Evolutionary conservation across 176 grass and related monocot species (phyloP).

Genomic region (Rhipidocladum racemiflorum): DNA sequence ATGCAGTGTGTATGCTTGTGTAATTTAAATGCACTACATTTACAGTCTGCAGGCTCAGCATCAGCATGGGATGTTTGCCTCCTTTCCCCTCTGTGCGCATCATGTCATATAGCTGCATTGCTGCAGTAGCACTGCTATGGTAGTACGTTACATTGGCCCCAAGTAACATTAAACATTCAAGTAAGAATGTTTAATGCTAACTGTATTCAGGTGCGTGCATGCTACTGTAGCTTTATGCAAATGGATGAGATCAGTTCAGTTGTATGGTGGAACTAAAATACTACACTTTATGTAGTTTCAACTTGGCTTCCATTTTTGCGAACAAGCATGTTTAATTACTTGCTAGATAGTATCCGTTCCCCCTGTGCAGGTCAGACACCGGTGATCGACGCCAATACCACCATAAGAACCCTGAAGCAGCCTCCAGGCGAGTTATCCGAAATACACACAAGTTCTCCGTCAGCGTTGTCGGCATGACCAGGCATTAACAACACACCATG

Average conservation of each 20-base stretch:
- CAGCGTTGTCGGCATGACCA: neutral
- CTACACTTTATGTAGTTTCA: neutral
- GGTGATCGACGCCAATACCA: neutral
- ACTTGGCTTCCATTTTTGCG: neutral
- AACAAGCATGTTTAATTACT: too few relatives aligned
- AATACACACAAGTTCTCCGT: neutral
- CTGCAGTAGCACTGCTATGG: neutral
- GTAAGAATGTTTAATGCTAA: neutral
- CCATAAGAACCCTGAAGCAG: neutral
- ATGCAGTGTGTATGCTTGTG: neutral
- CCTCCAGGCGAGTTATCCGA: conserved; percentile 7
- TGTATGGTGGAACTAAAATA: neutral
- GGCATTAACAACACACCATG: neutral
- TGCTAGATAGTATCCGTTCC: neutral
- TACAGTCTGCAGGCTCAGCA: conserved; percentile 18
- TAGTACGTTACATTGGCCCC: neutral
- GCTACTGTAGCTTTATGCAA: neutral
- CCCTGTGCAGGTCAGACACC: neutral
- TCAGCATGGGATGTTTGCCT: conserved; percentile 14
- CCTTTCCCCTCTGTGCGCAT: neutral
- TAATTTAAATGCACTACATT: conserved; percentile 10
- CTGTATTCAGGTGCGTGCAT: neutral
- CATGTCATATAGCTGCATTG: neutral
- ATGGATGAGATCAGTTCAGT: neutral
- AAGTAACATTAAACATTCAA: neutral